Conservation (phyloP, 805 yeast species). For the Candida maltosa region DNA sequence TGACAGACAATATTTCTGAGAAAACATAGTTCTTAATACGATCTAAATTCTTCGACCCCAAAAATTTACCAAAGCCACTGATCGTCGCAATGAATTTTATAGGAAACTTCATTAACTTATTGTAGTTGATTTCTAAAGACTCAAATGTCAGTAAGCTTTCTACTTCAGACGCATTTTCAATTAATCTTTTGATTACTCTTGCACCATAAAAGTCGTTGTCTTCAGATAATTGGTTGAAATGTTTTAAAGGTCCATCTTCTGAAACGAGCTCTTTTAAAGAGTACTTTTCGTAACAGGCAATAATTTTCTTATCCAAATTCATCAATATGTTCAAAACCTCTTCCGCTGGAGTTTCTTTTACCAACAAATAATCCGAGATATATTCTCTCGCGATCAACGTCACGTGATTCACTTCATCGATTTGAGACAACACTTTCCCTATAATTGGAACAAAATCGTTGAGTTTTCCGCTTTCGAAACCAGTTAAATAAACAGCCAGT, state of each 20-base stretch:
- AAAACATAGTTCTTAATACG: conserved; percentile 58
- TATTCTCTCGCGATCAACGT: conserved; percentile 13
- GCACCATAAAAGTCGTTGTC: conserved; percentile 15
- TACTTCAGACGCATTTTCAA: conserved; percentile 14
- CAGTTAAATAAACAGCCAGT: conserved; percentile 33
- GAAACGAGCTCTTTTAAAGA: no score
- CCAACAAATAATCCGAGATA: conserved; percentile 18
- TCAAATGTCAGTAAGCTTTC: conserved; percentile 16
- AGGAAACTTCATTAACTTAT: conserved; percentile 26
- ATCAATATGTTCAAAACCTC: conserved; percentile 1
- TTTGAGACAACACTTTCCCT: conserved; percentile 5
- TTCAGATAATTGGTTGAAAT: not conserved
- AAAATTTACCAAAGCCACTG: conserved; percentile 32
- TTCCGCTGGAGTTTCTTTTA: conserved; percentile 9
- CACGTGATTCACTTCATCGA: conserved; percentile 3
- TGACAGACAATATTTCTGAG: conserved; percentile 61
- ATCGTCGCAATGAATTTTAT: conserved; percentile 26
- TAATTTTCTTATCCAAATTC: not conserved
- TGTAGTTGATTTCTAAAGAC: conserved; percentile 26
- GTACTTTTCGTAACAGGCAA: no score
- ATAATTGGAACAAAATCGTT: conserved; percentile 7
- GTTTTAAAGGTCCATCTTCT: no score
- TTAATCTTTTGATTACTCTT: conserved; percentile 12
- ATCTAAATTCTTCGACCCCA: conserved; percentile 39
- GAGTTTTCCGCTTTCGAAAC: not conserved